Base-by-base conservation (phyloP, 78 protist species). In the Guillardia theta region DNA sequence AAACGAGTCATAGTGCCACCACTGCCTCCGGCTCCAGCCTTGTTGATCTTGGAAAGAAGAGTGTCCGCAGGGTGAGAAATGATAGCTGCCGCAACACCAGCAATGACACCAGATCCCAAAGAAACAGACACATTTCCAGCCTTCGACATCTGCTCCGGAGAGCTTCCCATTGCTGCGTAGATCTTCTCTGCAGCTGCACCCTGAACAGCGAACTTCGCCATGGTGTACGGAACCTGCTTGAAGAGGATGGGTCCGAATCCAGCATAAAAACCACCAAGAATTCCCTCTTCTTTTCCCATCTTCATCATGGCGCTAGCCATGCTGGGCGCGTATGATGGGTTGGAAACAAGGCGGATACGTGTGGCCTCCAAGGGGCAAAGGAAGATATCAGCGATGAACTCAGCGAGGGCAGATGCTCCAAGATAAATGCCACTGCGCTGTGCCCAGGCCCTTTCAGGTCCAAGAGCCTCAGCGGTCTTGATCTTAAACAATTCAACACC, bases 201-300 rank as follows among this genome's bases (percentile, higher is more conserved):
- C 94, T 94, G 96, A 46, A 94, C 96, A 10, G 92, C 93, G 92
- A 94, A 94, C 96, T 94, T 94, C 62, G 94, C 94, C 96, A 94
- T 94, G 41, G 96, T 94, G 94, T 94, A 94, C 22, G 96, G 96
- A 33, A 94, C 53, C 95, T 93, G 95, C 95, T 94, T 94, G 94
- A 94, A 88, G 54, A 88, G 94, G 47, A 94, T 94, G 41, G 95
- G 95, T 48, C 93, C 50, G 70, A 94, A 94, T 30, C 95, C 95
- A 30, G 95, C 58, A 94, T 94, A 94, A 94, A 94, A 94, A 48
- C 77, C 95, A 27, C 15, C 15, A 21, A 94, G 0, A 45, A 94
- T 9, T 21, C 95, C 95, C 58, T 50, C 41, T 64, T 88, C 90
- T 5, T 48, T 0, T 12, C 43, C 39, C 41, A 94, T 78, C 47